Base-by-base conservation (phyloP, 805 yeast species). In the Yarrowia keelungensis region DNA sequence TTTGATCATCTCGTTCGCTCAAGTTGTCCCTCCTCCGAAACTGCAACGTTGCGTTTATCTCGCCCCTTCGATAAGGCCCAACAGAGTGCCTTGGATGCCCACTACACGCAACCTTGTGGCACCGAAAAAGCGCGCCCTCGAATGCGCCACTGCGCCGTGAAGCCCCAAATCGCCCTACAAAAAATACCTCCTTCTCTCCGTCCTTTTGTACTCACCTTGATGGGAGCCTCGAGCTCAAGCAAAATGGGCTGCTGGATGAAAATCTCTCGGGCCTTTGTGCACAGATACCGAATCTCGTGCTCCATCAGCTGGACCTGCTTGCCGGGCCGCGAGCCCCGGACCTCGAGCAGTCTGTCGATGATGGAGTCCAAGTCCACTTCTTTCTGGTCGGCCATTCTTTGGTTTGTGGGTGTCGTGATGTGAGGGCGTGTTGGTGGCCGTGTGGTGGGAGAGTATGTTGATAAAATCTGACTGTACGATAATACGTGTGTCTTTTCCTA, bases 281-380 rank as follows among this genome's bases (percentile, higher is more conserved):
- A 94, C 71, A 94, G 87, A 81, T 86, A 94, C 77, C 97, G 89
- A 79, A 94, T 95, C 82, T 95, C 98, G 79, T 86, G 91, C 81
- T 94, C 99, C 75, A 89, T 91, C 71, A 94, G 84, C 73, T 92
- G 92, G 58, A 94, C 99, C 78, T 92, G 97, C 79, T 92, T 93
- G 47, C 99, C 99, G 19, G 99, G 99, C 79, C 98, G 89, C 71
- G 97, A 92, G 72, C 98, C 99, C 81, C 99, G 89, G 67, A 95
- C 99, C 81, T 95, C 98, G 75, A 94, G 84, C 76, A 94, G 86
- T 84, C 98, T 88, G 82, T 94, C 98, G 79, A 94, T 95, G 76
- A 94, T 93, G 77, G 97, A 91, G 81, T 94, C 99, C 76, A 94
- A 90, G 79, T 95, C 98, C 67, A 96, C 97, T 80, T 94, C 97